Evolutionary conservation across 1,139 yeast species (phyloP), one percentile per base, ranked within the genome.

Genomic region (Diutina ranongensis): DNA sequence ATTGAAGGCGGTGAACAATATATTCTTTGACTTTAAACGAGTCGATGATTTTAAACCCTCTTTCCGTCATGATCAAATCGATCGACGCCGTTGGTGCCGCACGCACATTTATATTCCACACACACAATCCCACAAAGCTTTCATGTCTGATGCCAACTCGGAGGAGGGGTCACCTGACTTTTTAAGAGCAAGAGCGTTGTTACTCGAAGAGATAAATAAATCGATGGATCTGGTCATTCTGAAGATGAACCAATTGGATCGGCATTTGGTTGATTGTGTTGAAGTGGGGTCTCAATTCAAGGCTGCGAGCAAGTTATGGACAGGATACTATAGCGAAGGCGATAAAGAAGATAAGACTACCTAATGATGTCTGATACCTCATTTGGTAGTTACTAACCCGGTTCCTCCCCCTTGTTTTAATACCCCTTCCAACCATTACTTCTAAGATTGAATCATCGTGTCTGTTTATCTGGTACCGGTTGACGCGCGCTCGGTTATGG

Each of bases 1-100:
- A 61, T 44, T 49, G 51, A 8, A 64, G 46, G 16, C 64, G 55
- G 41, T 60, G 61, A 46, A 22, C 28, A 13, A 22, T 3, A 18
- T 38, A 38, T 8, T 38, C 42, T 21, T 38, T 38, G n/a, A 38
- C 42, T 13, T 18, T 7, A 15, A 38, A 25, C 9, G 20, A n/a
- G 12, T 38, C 42, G 16, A 38, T n/a, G 18, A 38, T 25, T 4
- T n/a, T 25, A 12, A 2, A 38, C 9, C 16, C 28, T 22, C 18
- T 20, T 15, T 12, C 15, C 13, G 25, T 22, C 7, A 22, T 35
- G n/a, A 35, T 35, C 20, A 20, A n/a, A 10, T 8, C 8, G 16
- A 33, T n/a, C 18, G 34, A 32, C 34, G 9, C 28, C 9, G 28
- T 25, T 25, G 28, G 28, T 25, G 28, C 28, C 28, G 28, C 28